Evolutionary conservation across 805 yeast genomes (phyloP), one percentile per base, ranked within the genome.

Genomic region (Metschnikowia vanudenii): DNA sequence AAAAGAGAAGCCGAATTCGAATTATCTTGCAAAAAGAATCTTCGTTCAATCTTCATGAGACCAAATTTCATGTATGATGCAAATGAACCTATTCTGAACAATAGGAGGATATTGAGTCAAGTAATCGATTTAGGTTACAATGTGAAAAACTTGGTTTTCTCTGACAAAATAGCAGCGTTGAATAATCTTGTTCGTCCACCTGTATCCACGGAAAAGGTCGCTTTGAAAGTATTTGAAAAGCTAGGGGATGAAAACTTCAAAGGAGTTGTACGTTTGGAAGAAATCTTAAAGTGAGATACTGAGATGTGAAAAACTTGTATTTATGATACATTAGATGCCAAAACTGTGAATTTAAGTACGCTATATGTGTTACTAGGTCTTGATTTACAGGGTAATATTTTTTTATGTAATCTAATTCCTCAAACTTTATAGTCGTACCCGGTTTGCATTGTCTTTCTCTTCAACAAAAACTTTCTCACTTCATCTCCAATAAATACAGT

Each of bases 401-500:
- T 13, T 12, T 16, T 28, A 22, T 32, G 17, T 33, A 10, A 41
- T 32, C 45, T 36, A 37, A 18, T 30, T 20, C 11, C 37, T 36
- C 39, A 47, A 38, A 54, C 56, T 37, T 53, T 51, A 44, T 51
- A 53, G 37, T 48, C 52, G 45, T 41, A 53, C 22, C 45, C 45
- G 19, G 36, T 34, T 19, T 47, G 56, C 29, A 46, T 43, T 13
- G 47, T 49, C 41, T 52, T 62, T n/a, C 61, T 55, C 47, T 60
- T 63, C 42, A 59, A 45, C 33, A 63, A 53, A 47, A 62, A 80
- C 69, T 92, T 92, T 61, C 90, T 78, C 36, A 74, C 57, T 67
- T 92, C 99, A 68, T 94, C 99, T 10, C 79, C 88, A 61, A 89
- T 69, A 69, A 91, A 82, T 1, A 94, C 97, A 3, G 88, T 72